Evolutionary conservation across 148 eudicot species (phyloP).

Genomic region (Chenopodium suecicum): DNA sequence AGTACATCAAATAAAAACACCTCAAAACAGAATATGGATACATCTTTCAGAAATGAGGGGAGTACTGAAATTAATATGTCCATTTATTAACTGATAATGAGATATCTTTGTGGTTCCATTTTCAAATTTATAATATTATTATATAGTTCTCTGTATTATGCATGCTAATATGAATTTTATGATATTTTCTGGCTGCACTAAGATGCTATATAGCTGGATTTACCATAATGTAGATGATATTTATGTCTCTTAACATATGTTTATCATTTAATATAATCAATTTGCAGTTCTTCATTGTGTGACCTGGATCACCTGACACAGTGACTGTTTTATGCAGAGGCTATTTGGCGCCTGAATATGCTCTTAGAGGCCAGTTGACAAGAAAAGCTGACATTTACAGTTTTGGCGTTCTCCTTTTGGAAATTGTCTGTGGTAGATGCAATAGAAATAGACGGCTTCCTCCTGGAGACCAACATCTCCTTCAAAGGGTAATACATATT

Average conservation of each 20-base stretch:
- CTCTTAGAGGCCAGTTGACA: conserved; percentile 68
- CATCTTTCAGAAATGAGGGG: no score
- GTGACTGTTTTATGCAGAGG: conserved; percentile 51
- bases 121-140: neutral
- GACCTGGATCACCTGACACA: neutral
- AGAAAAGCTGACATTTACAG: conserved; percentile 85
- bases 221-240: neutral
- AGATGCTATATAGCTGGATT: neutral
- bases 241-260: neutral
- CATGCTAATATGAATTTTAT: neutral
- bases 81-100: neutral
- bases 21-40: no score
- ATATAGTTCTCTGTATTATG: neutral
- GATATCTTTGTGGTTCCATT: neutral
- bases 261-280: no score
- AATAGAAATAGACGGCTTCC: conserved; percentile 50
- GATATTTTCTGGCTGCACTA: neutral
- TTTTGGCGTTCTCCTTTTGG: conserved; percentile 85
- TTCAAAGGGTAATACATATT: conserved; percentile 54
- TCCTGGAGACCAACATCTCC: conserved; percentile 57
- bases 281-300: neutral
- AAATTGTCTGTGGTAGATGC: conserved; percentile 79
- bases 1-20: no score
- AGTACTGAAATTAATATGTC: neutral
- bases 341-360: conserved; percentile 95